phyloP scores from a whole-genome alignment of 176 grass and related monocot genomes.

The maize (Zea mays) region DNA sequence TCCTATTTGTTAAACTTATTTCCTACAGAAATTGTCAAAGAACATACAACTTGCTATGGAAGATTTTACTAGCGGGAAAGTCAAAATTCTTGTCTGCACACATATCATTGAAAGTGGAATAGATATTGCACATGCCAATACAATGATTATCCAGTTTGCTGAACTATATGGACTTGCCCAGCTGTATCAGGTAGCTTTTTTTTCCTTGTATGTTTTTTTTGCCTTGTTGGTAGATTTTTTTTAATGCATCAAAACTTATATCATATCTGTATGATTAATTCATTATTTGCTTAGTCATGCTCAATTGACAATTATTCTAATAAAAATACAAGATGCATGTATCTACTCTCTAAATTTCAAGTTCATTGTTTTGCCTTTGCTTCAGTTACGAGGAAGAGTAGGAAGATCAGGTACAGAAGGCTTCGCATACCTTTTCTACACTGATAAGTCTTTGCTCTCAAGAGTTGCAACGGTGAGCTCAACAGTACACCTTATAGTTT shows the following conservation, averaged over 20 bases:
- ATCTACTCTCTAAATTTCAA: constrained; percentile 17
- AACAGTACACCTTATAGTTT: constrained; percentile 18
- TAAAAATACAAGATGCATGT: background rate
- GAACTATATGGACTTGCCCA: constrained; percentile 89
- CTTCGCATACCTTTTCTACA: constrained; percentile 81
- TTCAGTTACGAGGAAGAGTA: constrained; percentile 88
- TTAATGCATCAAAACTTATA: constrained; percentile 7
- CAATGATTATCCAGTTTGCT: constrained; percentile 82
- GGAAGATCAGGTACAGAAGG: constrained; percentile 89
- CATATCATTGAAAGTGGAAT: constrained; percentile 98
- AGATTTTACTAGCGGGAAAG: constrained; percentile 65
- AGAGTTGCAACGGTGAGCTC: constrained; percentile 65
- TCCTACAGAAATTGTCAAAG: constrained; percentile 70
- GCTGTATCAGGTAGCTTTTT: constrained; percentile 80
- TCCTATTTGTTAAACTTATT: constrained; percentile 23
- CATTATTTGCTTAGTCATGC: background rate
- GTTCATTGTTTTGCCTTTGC: constrained; percentile 35
- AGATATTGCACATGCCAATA: constrained; percentile 94
- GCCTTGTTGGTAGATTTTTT: background rate
- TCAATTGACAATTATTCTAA: background rate
- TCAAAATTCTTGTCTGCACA: constrained; percentile 88
- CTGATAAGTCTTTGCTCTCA: constrained; percentile 83
- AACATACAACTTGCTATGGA: constrained; percentile 77
- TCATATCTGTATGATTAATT: background rate
- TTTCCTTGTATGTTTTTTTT: constrained; percentile 17